Evolutionary conservation across 2,329 filamentous ascomycete species (phyloP), one percentile per base, ranked within the genome.

Genomic region (Fusarium begoniae): DNA sequence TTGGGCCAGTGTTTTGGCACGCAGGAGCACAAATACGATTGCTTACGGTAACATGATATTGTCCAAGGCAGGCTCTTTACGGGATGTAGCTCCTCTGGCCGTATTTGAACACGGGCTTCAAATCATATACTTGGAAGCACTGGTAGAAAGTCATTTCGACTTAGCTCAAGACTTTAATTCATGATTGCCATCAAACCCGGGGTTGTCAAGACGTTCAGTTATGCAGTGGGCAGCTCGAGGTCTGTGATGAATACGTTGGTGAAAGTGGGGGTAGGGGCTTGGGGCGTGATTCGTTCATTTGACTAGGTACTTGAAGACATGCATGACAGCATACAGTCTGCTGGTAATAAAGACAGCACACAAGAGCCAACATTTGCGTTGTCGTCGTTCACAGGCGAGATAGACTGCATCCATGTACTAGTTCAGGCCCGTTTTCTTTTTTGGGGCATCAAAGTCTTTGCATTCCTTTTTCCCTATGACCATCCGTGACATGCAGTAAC

Each of bases 391-490:
- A 71, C 71, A 47, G 59, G 30, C 41, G 12, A 55, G 38, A n/a
- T 61, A 44, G 57, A 45, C 54, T 67, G 47, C 45, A 70, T 72
- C 51, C 50, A 40, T 67, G 45, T 64, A 35, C 14, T 35, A 48
- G 66, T 77, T 75, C 68, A 77, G 74, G 72, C 74, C 72, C 73
- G 44, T 76, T 71, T 74, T 70, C 66, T 65, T 70, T 73, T 73
- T 73, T 68, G 77, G 78, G 80, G 78, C 78, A 79, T 82, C 78
- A 80, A 77, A 81, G 75, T 80, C 75, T 81, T 80, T 82, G 81
- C 79, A 80, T 83, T 81, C 81, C 81, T 82, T 85, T 82, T 85
- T 85, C 84, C 84, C 82, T 84, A 82, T 83, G 82, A 83, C 84
- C 81, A 79, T 82, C 80, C 85, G 81, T 84, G 83, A 84, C 81